Conservation (phyloP, 768 basidiomycete species). For the Suillus spraguei region DNA sequence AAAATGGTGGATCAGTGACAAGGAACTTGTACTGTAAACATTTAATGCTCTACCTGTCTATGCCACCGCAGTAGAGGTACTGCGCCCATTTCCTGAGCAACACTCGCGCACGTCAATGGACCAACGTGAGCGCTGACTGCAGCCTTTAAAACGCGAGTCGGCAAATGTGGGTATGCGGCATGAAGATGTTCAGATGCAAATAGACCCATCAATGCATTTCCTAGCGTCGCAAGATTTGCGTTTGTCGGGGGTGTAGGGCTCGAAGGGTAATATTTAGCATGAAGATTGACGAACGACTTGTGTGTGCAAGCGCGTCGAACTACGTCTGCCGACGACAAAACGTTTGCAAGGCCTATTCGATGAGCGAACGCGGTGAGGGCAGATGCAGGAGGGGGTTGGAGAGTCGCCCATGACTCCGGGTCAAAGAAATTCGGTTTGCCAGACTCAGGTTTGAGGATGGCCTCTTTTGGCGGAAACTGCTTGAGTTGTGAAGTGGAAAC, state of each 20-base stretch:
- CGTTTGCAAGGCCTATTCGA: constrained; percentile 67
- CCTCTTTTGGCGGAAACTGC: constrained; percentile 65
- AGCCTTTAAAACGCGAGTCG: constrained; percentile 88
- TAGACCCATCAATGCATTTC: constrained; percentile 88
- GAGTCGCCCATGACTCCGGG: constrained; percentile 65
- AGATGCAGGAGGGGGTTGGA: constrained; percentile 72
- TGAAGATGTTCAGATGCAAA: constrained; percentile 86
- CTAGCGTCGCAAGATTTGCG: constrained; percentile 70
- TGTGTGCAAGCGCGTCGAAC: constrained; percentile 82
- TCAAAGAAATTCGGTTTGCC: constrained; percentile 52
- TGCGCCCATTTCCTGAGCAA: constrained; percentile 87
- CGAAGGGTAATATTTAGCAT: constrained; percentile 58
- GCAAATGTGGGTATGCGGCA: constrained; percentile 84
- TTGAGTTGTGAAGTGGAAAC: constrained; percentile 57
- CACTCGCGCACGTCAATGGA: constrained; percentile 75
- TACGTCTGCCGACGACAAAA: constrained; percentile 53
- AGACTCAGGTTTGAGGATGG: constrained; percentile 37
- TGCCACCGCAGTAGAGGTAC: constrained; percentile 81
- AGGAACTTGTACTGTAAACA: not conserved
- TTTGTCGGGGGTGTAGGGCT: constrained; percentile 65
- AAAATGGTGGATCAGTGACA: constrained; percentile 9
- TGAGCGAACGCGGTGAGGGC: constrained; percentile 78
- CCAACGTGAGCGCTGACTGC: constrained; percentile 94
- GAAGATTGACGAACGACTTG: constrained; percentile 61
- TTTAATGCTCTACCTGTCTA: constrained; percentile 49